These are phyloP conservation scores for Fusarium metavorans DNA, from an alignment of 2,329 filamentous ascomycete species.

Conservation along the genomic window DNA sequence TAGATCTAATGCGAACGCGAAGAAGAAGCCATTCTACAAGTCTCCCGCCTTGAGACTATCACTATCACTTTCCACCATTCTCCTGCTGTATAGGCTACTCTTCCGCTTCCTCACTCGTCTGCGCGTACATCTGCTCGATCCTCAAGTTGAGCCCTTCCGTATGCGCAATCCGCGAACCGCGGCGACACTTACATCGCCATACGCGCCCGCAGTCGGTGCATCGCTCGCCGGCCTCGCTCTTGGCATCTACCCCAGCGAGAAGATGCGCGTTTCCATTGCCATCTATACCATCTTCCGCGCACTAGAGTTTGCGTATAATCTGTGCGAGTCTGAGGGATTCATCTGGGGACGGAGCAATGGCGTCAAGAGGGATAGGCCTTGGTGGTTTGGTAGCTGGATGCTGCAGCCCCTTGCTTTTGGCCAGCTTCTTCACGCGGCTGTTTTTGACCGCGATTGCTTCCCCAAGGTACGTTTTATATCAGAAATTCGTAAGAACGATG, in stretches of 20 bases:
- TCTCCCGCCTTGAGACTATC: slow-evolving; percentile 82
- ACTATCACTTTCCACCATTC: slow-evolving; percentile 83
- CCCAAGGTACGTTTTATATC: slow-evolving; percentile 63
- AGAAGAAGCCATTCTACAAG: slow-evolving; percentile 68
- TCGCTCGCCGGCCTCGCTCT: slow-evolving; percentile 87
- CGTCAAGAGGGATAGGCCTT: slow-evolving; percentile 72
- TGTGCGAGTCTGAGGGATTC: slow-evolving; percentile 78
- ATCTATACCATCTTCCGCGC: slow-evolving; percentile 86
- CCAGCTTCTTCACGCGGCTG: slow-evolving; percentile 80
- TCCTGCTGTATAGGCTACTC: slow-evolving; percentile 89
- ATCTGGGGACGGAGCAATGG: slow-evolving; percentile 71
- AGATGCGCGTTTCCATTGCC: slow-evolving; percentile 80
- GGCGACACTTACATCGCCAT: slow-evolving; percentile 80
- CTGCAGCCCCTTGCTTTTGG: slow-evolving; percentile 81
- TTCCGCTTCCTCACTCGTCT: slow-evolving; percentile 90
- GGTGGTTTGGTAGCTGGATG: slow-evolving; percentile 89
- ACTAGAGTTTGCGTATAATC: slow-evolving; percentile 88
- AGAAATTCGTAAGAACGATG: background rate
- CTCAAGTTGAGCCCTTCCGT: slow-evolving; percentile 85
- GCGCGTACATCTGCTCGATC: slow-evolving; percentile 80
- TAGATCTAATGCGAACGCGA: slow-evolving; percentile 45
- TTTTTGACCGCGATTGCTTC: slow-evolving; percentile 82
- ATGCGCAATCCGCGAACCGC: slow-evolving; percentile 83
- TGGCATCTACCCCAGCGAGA: slow-evolving; percentile 75
- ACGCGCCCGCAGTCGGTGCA: slow-evolving; percentile 91